Conservation (phyloP, 768 basidiomycete species). For the Mycena latifolia region DNA sequence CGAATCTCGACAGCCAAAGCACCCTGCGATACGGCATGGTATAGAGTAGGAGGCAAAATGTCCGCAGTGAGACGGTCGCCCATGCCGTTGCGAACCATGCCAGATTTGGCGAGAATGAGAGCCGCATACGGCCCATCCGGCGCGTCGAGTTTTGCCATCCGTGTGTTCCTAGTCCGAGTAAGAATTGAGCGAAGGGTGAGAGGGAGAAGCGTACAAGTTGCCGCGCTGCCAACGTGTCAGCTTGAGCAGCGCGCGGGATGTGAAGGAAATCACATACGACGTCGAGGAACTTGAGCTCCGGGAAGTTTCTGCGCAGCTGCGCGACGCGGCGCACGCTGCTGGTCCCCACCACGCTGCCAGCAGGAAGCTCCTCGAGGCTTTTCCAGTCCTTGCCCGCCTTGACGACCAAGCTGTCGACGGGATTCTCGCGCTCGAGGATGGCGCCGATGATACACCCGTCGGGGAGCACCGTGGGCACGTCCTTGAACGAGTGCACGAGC, state of each 20-base stretch:
- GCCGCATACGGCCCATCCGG: conserved; percentile 85
- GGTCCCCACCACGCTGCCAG: conserved; percentile 94
- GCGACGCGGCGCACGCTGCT: conserved; percentile 94
- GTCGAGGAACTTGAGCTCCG: conserved; percentile 84
- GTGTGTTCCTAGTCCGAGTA: conserved; percentile 75
- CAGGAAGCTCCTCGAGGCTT: conserved; percentile 84
- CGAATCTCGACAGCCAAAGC: conserved; percentile 92
- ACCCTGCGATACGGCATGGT: conserved; percentile 95
- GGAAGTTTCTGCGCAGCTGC: conserved; percentile 85
- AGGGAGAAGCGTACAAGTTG: conserved; percentile 75
- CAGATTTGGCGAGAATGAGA: conserved; percentile 93
- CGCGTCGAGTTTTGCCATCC: conserved; percentile 91
- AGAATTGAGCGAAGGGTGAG: conserved; percentile 23
- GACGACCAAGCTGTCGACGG: conserved; percentile 89
- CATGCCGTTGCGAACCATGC: conserved; percentile 85
- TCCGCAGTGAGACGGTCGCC: conserved; percentile 81
- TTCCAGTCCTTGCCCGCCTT: conserved; percentile 79
- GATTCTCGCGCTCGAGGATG: conserved; percentile 89
- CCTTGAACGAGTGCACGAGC: conserved; percentile 94
- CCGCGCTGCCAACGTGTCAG: conserved; percentile 68
- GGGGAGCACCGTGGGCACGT: conserved; percentile 90
- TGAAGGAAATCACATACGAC: conserved; percentile 76
- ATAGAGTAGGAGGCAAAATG: conserved; percentile 79
- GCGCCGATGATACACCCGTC: conserved; percentile 88
- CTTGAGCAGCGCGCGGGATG: neutral